Conservation (phyloP, 2,329 filamentous ascomycete genomes). For the Pleomassaria siparia region DNA sequence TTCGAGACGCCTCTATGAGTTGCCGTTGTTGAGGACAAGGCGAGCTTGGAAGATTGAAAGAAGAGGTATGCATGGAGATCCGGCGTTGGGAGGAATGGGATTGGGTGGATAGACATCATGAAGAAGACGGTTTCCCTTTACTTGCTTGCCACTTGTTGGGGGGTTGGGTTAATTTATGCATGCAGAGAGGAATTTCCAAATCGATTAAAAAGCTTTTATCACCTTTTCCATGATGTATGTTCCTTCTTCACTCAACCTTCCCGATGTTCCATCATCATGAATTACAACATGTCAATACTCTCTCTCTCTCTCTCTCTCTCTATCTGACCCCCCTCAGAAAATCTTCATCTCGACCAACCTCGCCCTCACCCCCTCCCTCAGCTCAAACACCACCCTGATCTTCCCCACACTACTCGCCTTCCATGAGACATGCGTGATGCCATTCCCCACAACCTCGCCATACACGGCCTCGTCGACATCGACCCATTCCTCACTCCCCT, state of each 20-base stretch:
- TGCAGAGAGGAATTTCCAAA: too few relatives aligned
- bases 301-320: too few relatives aligned
- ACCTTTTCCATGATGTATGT: too few relatives aligned
- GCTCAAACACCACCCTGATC: constrained; percentile 38
- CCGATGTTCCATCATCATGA: too few relatives aligned
- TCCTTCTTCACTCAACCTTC: too few relatives aligned
- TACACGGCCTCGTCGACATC: constrained; percentile 28
- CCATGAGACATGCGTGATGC: constrained; percentile 41
- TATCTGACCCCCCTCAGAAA: too few relatives aligned
- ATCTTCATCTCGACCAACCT: constrained; percentile 45
- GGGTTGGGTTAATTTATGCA: too few relatives aligned
- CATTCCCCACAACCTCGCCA: constrained; percentile 36
- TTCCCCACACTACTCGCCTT: constrained; percentile 21
- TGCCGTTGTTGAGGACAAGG: background rate
- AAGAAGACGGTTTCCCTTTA: too few relatives aligned
- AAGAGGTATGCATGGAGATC: background rate
- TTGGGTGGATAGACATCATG: background rate
- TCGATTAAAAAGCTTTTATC: too few relatives aligned
- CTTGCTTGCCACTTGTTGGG: too few relatives aligned
- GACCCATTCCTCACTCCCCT: constrained; percentile 29
- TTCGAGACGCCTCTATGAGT: constrained; percentile 1
- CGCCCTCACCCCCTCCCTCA: constrained; percentile 33
- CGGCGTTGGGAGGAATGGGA: background rate
- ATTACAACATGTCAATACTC: too few relatives aligned
- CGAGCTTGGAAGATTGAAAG: background rate